Evolutionary conservation across 192 early-diverging fungal species (phyloP).

Genomic region (Coemansia sp.): DNA sequence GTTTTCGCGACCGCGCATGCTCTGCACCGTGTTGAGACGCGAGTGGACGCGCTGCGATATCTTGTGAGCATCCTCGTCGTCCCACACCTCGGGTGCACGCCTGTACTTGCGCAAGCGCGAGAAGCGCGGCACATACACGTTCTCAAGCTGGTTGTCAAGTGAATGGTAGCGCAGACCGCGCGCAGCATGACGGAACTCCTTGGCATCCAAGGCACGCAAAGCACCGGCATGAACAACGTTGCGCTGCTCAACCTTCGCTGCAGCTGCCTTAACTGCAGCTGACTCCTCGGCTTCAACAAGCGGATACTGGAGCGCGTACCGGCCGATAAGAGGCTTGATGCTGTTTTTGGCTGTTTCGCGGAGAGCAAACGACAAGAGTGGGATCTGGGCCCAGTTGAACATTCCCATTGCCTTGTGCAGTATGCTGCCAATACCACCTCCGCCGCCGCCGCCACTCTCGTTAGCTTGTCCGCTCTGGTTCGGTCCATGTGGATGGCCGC

Average conservation of each 20-base stretch:
- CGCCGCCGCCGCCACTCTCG: not conserved
- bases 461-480: not conserved
- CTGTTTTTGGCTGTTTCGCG: conserved; percentile 18
- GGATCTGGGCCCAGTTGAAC: conserved; percentile 15
- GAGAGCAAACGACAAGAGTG: conserved; percentile 18
- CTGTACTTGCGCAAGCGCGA: conserved; percentile 43
- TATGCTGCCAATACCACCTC: not conserved
- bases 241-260: conserved; percentile 10
- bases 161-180: conserved; percentile 15
- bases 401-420: conserved; percentile 2
- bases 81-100: conserved; percentile 49
- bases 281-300: conserved; percentile 39
- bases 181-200: conserved; percentile 38
- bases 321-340: conserved; percentile 29
- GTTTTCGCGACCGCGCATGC: not conserved
- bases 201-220: conserved; percentile 24
- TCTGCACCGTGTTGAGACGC: conserved; percentile 7
- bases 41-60: conserved; percentile 34
- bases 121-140: conserved; percentile 35
- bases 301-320: conserved; percentile 44
- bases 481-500: not conserved
- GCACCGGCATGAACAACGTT: conserved; percentile 26
- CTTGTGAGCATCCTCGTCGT: conserved; percentile 42
- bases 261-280: conserved; percentile 7
- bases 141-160: conserved; percentile 40